phyloP scores from a whole-genome alignment of 2,329 filamentous ascomycete genomes.

The Elsinoe ampelina region DNA sequence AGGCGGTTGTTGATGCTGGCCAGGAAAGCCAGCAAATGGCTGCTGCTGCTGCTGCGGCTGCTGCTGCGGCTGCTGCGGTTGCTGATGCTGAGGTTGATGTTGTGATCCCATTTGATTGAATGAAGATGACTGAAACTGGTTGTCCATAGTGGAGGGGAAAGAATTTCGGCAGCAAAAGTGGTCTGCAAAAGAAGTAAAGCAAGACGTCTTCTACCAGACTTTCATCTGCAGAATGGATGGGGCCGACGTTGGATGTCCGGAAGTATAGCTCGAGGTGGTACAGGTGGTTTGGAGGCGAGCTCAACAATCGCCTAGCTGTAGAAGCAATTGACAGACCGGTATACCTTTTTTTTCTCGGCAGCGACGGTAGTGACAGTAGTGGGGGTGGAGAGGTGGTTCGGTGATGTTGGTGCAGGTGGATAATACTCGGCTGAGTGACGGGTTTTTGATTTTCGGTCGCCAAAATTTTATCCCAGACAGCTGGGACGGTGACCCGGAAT shows the following conservation, averaged over 20 bases:
- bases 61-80: slow-evolving; percentile 17
- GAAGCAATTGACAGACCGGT: slow-evolving; percentile 8
- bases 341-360: background rate
- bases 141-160: slow-evolving; percentile 10
- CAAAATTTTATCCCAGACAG: slow-evolving; percentile 12
- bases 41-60: slow-evolving; percentile 18
- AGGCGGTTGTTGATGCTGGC: slow-evolving; percentile 16
- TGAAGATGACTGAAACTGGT: slow-evolving; percentile 6
- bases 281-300: background rate
- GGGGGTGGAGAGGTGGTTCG: background rate
- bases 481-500: slow-evolving; percentile 10
- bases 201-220: background rate
- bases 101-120: slow-evolving; percentile 12
- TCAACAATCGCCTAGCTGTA: background rate
- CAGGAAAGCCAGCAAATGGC: slow-evolving; percentile 10
- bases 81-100: slow-evolving; percentile 20
- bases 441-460: slow-evolving; percentile 9
- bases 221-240: slow-evolving; percentile 10
- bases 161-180: slow-evolving; percentile 2
- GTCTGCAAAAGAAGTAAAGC: background rate
- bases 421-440: slow-evolving; percentile 9
- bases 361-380: slow-evolving; percentile 12
- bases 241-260: background rate
- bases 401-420: background rate
- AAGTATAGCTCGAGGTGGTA: background rate